Conservation (phyloP, 208 protist genomes). For the Willaertia magna region DNA sequence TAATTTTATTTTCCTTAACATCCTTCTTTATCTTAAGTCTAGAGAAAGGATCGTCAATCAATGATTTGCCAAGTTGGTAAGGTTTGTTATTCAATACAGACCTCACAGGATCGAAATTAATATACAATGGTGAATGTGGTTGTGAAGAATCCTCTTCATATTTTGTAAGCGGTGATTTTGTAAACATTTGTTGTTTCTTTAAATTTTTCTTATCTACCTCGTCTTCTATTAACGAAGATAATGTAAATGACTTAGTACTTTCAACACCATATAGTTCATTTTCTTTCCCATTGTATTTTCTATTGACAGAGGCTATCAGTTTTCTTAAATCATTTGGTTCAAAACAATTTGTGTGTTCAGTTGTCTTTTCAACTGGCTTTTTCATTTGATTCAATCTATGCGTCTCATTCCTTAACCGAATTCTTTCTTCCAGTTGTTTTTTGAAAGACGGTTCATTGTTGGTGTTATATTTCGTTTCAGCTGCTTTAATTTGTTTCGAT, state of each 20-base stretch:
- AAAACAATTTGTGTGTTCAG: neutral
- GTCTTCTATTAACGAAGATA: neutral
- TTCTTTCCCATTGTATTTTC: neutral
- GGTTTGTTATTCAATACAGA: too few species aligned
- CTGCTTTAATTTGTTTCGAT: too few species aligned
- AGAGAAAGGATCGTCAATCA: too few species aligned
- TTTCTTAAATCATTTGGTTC: neutral
- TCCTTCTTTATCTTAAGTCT: too few species aligned
- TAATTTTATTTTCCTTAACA: too few species aligned
- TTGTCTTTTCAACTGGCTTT: neutral
- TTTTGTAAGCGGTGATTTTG: neutral
- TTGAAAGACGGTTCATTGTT: neutral
- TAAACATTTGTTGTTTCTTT: neutral
- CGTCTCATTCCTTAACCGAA: neutral
- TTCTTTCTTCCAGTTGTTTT: neutral
- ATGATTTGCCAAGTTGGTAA: too few species aligned
- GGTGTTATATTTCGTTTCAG: too few species aligned
- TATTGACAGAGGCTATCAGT: neutral
- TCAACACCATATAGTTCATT: neutral
- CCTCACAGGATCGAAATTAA: too few species aligned
- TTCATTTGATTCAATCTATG: neutral
- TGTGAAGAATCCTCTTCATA: neutral
- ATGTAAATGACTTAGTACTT: neutral
- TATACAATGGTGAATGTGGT: too few species aligned
- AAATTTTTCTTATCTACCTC: neutral